phyloP scores from a whole-genome alignment of 192 early-diverging fungal genomes.

The Coemansia furcata region DNA sequence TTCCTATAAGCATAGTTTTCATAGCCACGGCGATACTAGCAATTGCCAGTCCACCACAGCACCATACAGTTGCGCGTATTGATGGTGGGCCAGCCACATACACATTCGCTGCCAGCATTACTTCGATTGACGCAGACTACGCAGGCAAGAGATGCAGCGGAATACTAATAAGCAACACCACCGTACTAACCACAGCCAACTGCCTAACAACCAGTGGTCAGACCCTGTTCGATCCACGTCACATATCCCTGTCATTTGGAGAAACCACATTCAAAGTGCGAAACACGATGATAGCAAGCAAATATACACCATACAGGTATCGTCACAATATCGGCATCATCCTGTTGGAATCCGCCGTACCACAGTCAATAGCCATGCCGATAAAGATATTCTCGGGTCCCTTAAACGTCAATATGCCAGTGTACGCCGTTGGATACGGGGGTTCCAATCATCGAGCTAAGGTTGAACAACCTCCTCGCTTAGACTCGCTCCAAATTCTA shows the following conservation, averaged over 20 bases:
- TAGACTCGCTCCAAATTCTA: background rate
- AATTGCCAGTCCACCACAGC: background rate
- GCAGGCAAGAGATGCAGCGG: slow-evolving; percentile 35
- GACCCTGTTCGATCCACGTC: slow-evolving; percentile 17
- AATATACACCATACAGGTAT: slow-evolving; percentile 3
- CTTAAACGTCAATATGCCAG: background rate
- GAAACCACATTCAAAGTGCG: slow-evolving; percentile 7
- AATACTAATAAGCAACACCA: slow-evolving; percentile 13
- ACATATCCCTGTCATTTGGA: slow-evolving; percentile 19
- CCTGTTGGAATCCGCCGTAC: slow-evolving; percentile 15
- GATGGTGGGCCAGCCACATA: background rate
- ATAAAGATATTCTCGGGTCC: slow-evolving; percentile 10
- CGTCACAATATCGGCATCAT: slow-evolving; percentile 29
- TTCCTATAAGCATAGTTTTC: background rate
- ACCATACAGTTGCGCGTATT: background rate
- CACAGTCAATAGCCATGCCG: slow-evolving; percentile 8
- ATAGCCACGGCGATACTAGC: background rate
- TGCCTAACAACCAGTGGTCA: slow-evolving; percentile 17
- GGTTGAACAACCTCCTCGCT: background rate
- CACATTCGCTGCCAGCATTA: slow-evolving; percentile 28
- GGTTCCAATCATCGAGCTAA: background rate
- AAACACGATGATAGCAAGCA: slow-evolving; percentile 13
- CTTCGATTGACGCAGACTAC: slow-evolving; percentile 16
- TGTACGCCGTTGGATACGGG: slow-evolving; percentile 17
- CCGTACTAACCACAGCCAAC: slow-evolving; percentile 35